A percentile compares a stretch with the other conserved stretches of the same genome.
Evolutionary conservation across 805 yeast genomes (phyloP).

Genomic region (Blastobotrys mokoenaii): DNA sequence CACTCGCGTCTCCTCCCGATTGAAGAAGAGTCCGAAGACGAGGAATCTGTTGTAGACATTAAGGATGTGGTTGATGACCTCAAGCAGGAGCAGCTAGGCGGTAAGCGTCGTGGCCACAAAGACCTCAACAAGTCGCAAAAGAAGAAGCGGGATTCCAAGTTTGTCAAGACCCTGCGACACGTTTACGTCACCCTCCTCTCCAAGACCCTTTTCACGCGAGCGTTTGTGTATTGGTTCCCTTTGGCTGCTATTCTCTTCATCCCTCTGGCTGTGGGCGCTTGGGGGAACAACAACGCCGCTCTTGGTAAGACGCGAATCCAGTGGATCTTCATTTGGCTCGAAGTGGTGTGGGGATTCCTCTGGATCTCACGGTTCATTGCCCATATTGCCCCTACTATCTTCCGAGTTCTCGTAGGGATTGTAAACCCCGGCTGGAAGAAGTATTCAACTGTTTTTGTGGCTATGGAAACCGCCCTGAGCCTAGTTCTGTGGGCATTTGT

Average conservation of each 20-base stretch:
- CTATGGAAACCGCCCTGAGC: constrained; percentile 29
- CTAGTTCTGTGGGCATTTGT: constrained; percentile 29
- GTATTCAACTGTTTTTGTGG: constrained; percentile 25
- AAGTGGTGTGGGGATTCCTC: constrained; percentile 32
- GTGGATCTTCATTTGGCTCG: constrained; percentile 35
- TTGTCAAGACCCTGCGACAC: constrained; percentile 7
- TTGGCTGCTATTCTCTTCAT: constrained; percentile 30
- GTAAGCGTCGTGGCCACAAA: constrained; percentile 11
- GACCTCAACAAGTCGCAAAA: constrained; percentile 3
- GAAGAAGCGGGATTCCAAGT: constrained; percentile 5
- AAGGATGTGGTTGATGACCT: constrained; percentile 11
- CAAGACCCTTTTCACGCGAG: constrained; percentile 23
- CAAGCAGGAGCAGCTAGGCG: constrained; percentile 3
- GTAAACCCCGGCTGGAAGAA: constrained; percentile 26
- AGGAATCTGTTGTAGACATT: constrained; percentile 10
- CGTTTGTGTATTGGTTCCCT: constrained; percentile 31
- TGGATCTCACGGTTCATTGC: constrained; percentile 28
- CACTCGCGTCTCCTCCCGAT: constrained; percentile 2
- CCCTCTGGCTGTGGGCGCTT: constrained; percentile 33
- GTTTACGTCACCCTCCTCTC: constrained; percentile 15
- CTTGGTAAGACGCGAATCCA: constrained; percentile 29
- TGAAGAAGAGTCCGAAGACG: constrained; percentile 13
- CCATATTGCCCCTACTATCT: constrained; percentile 27
- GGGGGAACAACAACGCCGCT: constrained; percentile 23
- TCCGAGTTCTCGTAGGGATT: constrained; percentile 24